Evolutionary conservation across 331 rosid species (phyloP), one percentile per base, ranked within the genome.

Genomic region (Malus hybrid): DNA sequence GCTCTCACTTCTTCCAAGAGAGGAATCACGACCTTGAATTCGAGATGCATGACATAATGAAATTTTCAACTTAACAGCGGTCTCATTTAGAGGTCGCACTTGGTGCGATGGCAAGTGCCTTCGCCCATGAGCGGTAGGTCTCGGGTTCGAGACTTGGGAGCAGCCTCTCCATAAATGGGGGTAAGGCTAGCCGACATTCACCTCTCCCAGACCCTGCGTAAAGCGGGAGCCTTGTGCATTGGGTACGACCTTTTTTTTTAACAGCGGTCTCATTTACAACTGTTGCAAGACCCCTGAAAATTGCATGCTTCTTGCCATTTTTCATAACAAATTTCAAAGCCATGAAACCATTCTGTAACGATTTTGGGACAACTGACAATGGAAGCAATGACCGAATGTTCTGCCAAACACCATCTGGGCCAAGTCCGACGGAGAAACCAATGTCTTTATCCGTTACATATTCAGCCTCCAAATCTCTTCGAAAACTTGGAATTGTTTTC

Each of bases 261-360:
- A 22, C 24, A 22, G 24, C 24, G 24, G 24, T 24, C 24, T 24
- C 24, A 24, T 24, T 24, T 24, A 24, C 24, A 24, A 24, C 24
- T 24, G 24, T 90, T 42, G 88, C 90, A 76, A 92, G 97, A 85
- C 99, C 88, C 81, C 99, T 86, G 81, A 94, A 87, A 74, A 89
- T 83, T 55, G 80, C 99, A 85, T 94, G 93, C 66, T 94, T 94
- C 89, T 86, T 94, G 76, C 99, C 96, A 85, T 92, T 92, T 86
- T 84, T 94, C 94, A 88, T 85, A 71, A 77, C 84, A 73, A 94
- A 95, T 78, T 94, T 96, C 97, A 91, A 74, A 20, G 92, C 96
- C 68, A 94, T 70, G 83, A 79, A 90, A 67, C 87, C 90, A 65
- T 87, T 84, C 36, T 85, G 81, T 63, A 94, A 86, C 32, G 80